Conservation (phyloP, 2,329 filamentous ascomycete species). For the Exophiala sp. region DNA sequence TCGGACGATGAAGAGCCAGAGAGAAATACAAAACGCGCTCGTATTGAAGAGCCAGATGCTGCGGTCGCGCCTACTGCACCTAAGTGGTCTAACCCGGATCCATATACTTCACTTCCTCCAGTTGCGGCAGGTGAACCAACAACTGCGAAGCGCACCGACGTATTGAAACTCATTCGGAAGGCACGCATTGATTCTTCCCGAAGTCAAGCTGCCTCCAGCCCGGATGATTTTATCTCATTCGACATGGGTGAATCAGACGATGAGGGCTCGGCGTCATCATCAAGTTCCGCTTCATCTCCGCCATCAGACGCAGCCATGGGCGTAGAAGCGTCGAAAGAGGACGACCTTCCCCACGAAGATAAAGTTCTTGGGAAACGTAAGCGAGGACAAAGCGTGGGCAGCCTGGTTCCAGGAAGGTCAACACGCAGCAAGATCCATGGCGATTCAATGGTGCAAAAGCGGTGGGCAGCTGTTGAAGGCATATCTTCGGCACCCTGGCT, state of each 20-base stretch:
- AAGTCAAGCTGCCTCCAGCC: slow-evolving; percentile 40
- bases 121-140: slow-evolving; percentile 56
- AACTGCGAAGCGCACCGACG: slow-evolving; percentile 70
- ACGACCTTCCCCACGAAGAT: slow-evolving; percentile 45
- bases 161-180: slow-evolving; percentile 87
- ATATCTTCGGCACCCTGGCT: slow-evolving; percentile 15
- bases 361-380: slow-evolving; percentile 61
- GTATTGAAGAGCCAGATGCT: slow-evolving; percentile 28
- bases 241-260: slow-evolving; percentile 48
- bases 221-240: slow-evolving; percentile 78
- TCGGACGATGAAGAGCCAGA: slow-evolving; percentile 35
- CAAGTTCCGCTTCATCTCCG: neutral
- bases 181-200: slow-evolving; percentile 63
- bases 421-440: slow-evolving; percentile 6
- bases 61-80: slow-evolving; percentile 42
- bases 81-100: slow-evolving; percentile 94
- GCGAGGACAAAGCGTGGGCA: slow-evolving; percentile 52
- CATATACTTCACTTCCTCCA: slow-evolving; percentile 81
- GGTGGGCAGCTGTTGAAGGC: slow-evolving; percentile 10
- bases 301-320: slow-evolving; percentile 22
- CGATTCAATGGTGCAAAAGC: slow-evolving; percentile 11
- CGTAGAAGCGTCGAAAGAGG: slow-evolving; percentile 32
- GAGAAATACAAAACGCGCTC: slow-evolving; percentile 35
- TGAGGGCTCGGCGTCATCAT: slow-evolving; percentile 6
- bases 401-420: slow-evolving; percentile 30